A percentile compares a stretch with the other conserved stretches of the same genome.
phyloP scores from a whole-genome alignment of 2,329 filamentous ascomycete genomes.

The Fusarium camptoceras region DNA sequence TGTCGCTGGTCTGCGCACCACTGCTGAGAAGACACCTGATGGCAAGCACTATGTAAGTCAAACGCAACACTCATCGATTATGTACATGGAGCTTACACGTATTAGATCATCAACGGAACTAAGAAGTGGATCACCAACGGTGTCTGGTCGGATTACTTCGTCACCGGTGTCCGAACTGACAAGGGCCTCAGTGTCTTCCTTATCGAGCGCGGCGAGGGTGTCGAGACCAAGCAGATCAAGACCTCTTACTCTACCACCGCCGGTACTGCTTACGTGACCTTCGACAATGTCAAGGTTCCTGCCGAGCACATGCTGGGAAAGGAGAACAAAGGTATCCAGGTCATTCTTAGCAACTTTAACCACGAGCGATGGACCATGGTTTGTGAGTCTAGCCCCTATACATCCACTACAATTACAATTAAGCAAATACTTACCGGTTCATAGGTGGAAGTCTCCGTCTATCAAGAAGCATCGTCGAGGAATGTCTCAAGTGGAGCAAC shows the following conservation, averaged over 20 bases:
- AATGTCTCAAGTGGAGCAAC: conserved; percentile 89
- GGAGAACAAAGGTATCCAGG: conserved; percentile 87
- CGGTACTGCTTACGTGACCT: conserved; percentile 83
- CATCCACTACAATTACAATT: neutral
- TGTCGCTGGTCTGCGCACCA: conserved; percentile 83
- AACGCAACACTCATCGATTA: neutral
- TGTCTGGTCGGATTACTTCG: conserved; percentile 84
- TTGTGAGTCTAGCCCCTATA: conserved; percentile 56
- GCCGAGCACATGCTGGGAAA: conserved; percentile 81
- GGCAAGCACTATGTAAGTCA: conserved; percentile 75
- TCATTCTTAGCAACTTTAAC: conserved; percentile 90
- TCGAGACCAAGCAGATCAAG: conserved; percentile 83
- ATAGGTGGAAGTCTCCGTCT: conserved; percentile 69
- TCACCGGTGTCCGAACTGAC: conserved; percentile 81
- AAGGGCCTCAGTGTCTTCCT: conserved; percentile 84
- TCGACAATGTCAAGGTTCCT: conserved; percentile 88
- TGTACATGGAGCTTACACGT: neutral
- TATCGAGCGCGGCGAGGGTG: conserved; percentile 77
- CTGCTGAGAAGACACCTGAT: conserved; percentile 79
- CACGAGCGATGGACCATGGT: conserved; percentile 85
- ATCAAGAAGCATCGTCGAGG: conserved; percentile 78
- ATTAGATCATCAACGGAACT: conserved; percentile 71
- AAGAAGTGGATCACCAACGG: conserved; percentile 93
- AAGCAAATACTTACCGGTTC: conserved; percentile 12
- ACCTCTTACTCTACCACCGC: conserved; percentile 84